A percentile compares a stretch with the other conserved stretches of the same genome.
These are phyloP conservation scores for Benincasa hispida DNA, from an alignment of 306 rosid species.

Conservation along the genomic window DNA sequence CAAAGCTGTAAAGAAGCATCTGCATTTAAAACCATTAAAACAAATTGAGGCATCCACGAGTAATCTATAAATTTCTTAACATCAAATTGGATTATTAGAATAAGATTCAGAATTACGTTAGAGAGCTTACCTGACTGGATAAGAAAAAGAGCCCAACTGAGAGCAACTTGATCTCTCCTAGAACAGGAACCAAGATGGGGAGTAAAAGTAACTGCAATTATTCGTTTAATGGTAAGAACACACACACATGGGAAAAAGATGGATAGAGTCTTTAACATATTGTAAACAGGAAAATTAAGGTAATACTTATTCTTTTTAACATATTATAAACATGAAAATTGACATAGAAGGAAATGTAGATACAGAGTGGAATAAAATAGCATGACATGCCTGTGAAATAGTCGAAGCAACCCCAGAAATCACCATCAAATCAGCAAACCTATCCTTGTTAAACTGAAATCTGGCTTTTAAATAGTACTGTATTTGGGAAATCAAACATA, in stretches of 20 bases:
- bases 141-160: slow-evolving; percentile 66
- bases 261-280: neutral
- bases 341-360: slow-evolving; percentile 2
- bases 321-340: no score
- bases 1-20: slow-evolving; percentile 74
- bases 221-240: neutral
- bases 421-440: slow-evolving; percentile 86
- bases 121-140: slow-evolving; percentile 49
- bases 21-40: slow-evolving; percentile 30
- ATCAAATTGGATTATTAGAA: neutral
- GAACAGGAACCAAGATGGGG: slow-evolving; percentile 62
- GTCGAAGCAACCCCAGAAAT: slow-evolving; percentile 71
- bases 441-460: slow-evolving; percentile 86
- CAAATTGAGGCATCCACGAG: neutral
- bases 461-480: slow-evolving; percentile 82
- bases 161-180: slow-evolving; percentile 77
- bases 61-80: neutral
- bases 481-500: neutral
- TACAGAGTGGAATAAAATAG: neutral
- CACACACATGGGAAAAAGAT: neutral
- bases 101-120: neutral
- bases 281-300: neutral
- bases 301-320: no score
- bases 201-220: slow-evolving; percentile 52
- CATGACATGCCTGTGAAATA: slow-evolving; percentile 57